Evolutionary conservation across 2,329 filamentous ascomycete genomes (phyloP).

Genomic region (Clonostachys rhizophaga): DNA sequence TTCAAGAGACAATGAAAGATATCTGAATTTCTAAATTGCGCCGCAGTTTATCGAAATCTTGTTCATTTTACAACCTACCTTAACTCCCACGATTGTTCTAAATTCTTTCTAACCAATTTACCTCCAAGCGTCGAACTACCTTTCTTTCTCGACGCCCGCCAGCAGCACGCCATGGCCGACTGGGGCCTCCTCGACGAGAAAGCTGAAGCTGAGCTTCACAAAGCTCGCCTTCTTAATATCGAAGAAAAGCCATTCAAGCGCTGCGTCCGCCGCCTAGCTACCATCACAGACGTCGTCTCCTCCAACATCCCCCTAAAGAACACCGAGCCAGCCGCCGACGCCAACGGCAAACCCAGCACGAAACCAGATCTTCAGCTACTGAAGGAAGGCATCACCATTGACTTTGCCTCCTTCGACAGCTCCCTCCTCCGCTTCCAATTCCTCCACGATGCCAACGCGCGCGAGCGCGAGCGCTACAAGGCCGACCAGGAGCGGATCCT

Average conservation of each 20-base stretch:
- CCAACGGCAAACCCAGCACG: slow-evolving; percentile 39
- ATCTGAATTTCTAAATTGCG: too few species aligned
- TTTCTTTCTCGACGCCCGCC: not conserved
- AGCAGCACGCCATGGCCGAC: slow-evolving; percentile 27
- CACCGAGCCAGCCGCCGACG: slow-evolving; percentile 22
- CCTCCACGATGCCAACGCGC: slow-evolving; percentile 74
- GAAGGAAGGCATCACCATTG: slow-evolving; percentile 77
- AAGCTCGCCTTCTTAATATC: slow-evolving; percentile 78
- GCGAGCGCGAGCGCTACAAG: slow-evolving; percentile 79
- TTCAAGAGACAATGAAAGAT: too few species aligned
- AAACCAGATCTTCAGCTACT: slow-evolving; percentile 58
- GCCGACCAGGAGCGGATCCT: slow-evolving; percentile 76
- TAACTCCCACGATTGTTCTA: not conserved
- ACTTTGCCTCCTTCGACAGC: slow-evolving; percentile 84
- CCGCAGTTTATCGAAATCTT: too few species aligned
- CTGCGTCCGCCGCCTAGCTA: slow-evolving; percentile 75
- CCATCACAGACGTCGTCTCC: slow-evolving; percentile 58
- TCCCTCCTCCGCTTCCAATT: slow-evolving; percentile 86
- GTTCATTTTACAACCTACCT: too few species aligned
- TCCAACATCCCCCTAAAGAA: slow-evolving; percentile 10
- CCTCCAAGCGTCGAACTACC: not conserved
- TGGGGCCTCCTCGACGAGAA: slow-evolving; percentile 69
- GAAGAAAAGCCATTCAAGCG: slow-evolving; percentile 92
- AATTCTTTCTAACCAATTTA: not conserved
- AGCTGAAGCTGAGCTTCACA: slow-evolving; percentile 82